Base-by-base conservation (phyloP, 2,329 filamentous ascomycete genomes). In the Hortaea werneckii region DNA sequence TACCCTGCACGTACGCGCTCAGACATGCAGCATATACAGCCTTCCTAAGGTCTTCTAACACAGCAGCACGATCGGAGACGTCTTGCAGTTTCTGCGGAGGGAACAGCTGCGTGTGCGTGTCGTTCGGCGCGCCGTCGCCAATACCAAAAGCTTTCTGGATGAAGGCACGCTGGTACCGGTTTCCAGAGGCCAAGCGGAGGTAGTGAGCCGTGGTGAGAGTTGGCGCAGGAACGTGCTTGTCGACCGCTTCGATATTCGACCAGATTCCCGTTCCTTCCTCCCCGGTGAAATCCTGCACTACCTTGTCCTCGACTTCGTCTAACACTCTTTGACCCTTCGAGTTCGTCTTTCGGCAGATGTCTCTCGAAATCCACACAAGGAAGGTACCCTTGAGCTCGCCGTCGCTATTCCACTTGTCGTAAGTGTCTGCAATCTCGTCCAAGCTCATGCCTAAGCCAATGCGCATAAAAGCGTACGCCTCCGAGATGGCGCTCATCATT, bases 241-340 rank as follows among this genome's bases (percentile, higher is more conserved):
- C 62, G 5, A 80, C 73, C 0, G 78, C 76, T 58, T 85, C 76
- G 52, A 74, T 74, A 50, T 80, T 75, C 5, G 76, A 75, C 82
- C 80, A 85, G 41, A 77, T 72, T 0, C 80, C 78, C 0, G 82
- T 86, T 0, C 82, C 80, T 59, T 85, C 82, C 37, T 77, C 76
- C 43, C 76, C 72, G 29, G 80, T 78, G 13, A 78, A 74, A 52
- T 85, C 81, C 62, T 86, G 81, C 0, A 85, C 80, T 1, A 86
- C 81, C 58, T 84, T 84, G 62, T 85, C 82, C 43, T 79, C 72
- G 1, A 85, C 74, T 13, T 77, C 69, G 28, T 76, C 73, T 1
- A 86, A 68, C 0, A 85, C 74, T 29, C 76, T 71, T 37, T 58
- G 48, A 28, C 57, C 57, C 28, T 68, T 59, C 0, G 68, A 66